Evolutionary conservation across 352 stramenopile species (phyloP), one percentile per base, ranked within the genome.

Genomic region (Phytophthora crassamura): DNA sequence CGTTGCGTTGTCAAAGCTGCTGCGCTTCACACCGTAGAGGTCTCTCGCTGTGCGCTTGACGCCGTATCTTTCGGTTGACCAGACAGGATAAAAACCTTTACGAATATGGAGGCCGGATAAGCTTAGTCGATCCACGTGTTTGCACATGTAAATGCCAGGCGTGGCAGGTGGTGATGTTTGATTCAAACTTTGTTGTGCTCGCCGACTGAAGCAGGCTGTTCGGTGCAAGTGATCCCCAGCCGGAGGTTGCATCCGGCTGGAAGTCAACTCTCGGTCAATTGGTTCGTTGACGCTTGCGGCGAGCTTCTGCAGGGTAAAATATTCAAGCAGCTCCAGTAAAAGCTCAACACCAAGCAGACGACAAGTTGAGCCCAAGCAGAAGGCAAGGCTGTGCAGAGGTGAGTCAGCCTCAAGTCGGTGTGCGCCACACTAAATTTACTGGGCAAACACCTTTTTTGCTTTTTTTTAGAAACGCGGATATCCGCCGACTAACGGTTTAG

Each of bases 31-130:
- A 42, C 16, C 50, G 64, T 72, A 72, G 36, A 68, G 42, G 33
- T 43, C 35, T 45, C 38, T 8, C 7, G 34, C 47, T 64, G 40
- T 53, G 20, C 20, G n/a, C 36, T 51, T n/a, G 30, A 45, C 32
- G 14, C 43, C 39, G 60, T 64, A 68, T 52, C 60, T 64, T 36
- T 67, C 36, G 41, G 63, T 66, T 71, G 63, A 71, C 56, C 48
- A 70, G 54, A 15, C 35, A 34, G 47, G 47, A 71, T 71, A 71
- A 70, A 64, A 54, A 25, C 58, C 49, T 67, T 61, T 67, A 72
- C 64, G 48, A 38, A 3, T 51, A 40, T 38, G 28, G 34, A 22
- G 52, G 39, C 41, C 45, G 22, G n/a, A n/a, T n/a, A n/a, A n/a
- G n/a, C n/a, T n/a, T n/a, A n/a, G n/a, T n/a, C n/a, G 32, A 25